Evolutionary conservation across 225 moss, liverwort and hornwort species (phyloP), one percentile per base, ranked within the genome.

Genomic region (Bryoerythrophyllum caledonicum): DNA sequence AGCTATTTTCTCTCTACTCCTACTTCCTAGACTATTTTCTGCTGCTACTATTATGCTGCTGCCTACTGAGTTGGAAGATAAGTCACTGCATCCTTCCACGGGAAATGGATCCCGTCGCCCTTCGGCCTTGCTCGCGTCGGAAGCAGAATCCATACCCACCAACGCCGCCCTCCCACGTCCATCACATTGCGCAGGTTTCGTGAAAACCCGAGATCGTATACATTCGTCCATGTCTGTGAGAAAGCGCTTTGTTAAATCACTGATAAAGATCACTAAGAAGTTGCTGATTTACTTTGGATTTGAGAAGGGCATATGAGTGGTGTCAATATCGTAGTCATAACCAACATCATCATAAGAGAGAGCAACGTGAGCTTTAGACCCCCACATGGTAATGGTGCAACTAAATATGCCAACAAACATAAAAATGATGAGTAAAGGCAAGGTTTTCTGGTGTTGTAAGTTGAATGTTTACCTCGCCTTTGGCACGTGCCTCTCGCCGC

Each of bases 111-210:
- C 27, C 94, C 94, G 70, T 94, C 81, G 24, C 94, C 92, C 75
- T 65, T 86, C 1, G 89, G 87, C 34, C 70, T 73, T 26, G 81
- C 75, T 72, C 72, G 85, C 60, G 82, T 85, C 53, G 94, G 94
- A 32, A 94, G 81, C 41, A 88, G 35, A 65, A 88, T 71, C 76
- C 79, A 75, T 27, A 90, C 68, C 94, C 92, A 94, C 86, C 87
- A 92, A 41, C 55, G 79, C 43, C 67, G 73, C 32, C 79, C 86
- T 76, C 85, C 88, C 20, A 85, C 79, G 57, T 94, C 90, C 63
- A 92, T 78, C 35, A 83, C 75, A 68, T 89, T 83, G 53, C 88
- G 81, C 19, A 94, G 84, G 82, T 94, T 94, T 78, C 84, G 87
- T 49, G 81, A 25, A 12, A 32, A 81, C 32, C 94, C 94, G 63